These are phyloP conservation scores for Yamadazyma sp. DNA, from an alignment of 1,139 yeast species.

Conservation along the genomic window DNA sequence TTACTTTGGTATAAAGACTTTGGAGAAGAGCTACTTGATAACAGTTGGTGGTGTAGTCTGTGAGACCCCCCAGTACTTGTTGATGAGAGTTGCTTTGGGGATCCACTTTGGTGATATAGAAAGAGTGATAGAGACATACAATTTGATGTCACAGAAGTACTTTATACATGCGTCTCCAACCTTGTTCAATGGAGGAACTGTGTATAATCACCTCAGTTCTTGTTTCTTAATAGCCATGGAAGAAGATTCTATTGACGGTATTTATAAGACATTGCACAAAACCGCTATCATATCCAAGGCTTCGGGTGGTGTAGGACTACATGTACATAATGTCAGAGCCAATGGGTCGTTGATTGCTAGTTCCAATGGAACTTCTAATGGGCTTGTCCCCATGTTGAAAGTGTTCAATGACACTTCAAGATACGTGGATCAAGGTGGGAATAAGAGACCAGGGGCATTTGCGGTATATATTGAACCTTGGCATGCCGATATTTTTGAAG, in stretches of 20 bases:
- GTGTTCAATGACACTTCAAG: constrained; percentile 61
- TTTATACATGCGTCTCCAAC: constrained; percentile 61
- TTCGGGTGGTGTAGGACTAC: constrained; percentile 61
- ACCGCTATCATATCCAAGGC: constrained; percentile 58
- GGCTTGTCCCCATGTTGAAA: constrained; percentile 58
- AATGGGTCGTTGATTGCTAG: constrained; percentile 53
- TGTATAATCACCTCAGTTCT: constrained; percentile 49
- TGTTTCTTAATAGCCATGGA: constrained; percentile 59
- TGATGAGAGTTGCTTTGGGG: constrained; percentile 54
- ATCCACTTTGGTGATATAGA: constrained; percentile 44
- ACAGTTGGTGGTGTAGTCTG: constrained; percentile 31
- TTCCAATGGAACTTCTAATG: constrained; percentile 56
- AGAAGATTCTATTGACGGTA: constrained; percentile 60
- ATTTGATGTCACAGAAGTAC: constrained; percentile 50
- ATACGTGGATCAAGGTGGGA: constrained; percentile 64
- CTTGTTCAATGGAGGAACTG: constrained; percentile 53
- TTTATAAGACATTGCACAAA: constrained; percentile 53
- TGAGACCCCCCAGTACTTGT: constrained; percentile 54
- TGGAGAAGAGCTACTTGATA: constrained; percentile 48
- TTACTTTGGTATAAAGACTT: constrained; percentile 55
- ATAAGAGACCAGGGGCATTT: constrained; percentile 63
- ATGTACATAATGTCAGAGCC: constrained; percentile 53
- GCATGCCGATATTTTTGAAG: constrained; percentile 57
- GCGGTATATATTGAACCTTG: constrained; percentile 63
- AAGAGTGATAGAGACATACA: constrained; percentile 47